Percentiles rank a stretch among this genome's conserved stretches.
Conservation (phyloP, 371 early-diverging fungal species). For the Mortierella sp. region DNA sequence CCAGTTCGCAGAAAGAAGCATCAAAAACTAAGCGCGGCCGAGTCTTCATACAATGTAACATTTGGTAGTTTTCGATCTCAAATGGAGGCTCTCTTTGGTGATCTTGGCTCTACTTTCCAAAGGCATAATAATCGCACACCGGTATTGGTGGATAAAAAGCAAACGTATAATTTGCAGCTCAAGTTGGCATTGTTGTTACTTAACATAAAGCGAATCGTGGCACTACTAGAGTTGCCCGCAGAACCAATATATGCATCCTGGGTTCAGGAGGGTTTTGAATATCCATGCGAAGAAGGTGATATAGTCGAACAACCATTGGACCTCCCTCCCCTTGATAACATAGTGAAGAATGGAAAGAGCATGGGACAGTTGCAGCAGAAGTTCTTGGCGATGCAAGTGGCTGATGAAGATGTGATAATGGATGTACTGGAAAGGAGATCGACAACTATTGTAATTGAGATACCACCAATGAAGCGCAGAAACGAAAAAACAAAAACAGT, state of each 20-base stretch:
- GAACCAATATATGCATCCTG: conserved; percentile 14
- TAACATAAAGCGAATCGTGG: conserved; percentile 14
- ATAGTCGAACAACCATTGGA: background rate
- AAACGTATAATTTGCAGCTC: conserved; percentile 17
- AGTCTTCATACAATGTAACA: background rate
- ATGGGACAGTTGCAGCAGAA: background rate
- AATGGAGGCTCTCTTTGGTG: no score
- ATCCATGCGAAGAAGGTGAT: background rate
- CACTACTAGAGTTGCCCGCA: background rate
- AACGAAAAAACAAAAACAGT: no score
- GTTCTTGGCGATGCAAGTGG: background rate
- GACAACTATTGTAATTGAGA: background rate
- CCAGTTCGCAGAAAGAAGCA: conserved; percentile 14
- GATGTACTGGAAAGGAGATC: background rate
- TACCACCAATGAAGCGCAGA: background rate
- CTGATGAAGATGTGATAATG: background rate
- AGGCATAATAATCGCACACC: conserved; percentile 2
- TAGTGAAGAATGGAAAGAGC: background rate
- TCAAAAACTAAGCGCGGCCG: background rate
- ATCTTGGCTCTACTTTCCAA: no score
- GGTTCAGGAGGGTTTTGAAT: conserved; percentile 5
- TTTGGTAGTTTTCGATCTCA: no score
- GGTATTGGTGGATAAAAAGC: background rate
- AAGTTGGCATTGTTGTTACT: conserved; percentile 8
- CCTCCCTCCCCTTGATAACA: background rate